Percentiles rank a stretch among this genome's conserved stretches.
Evolutionary conservation across 805 yeast genomes (phyloP).

Genomic region (Candida ipomoeae): DNA sequence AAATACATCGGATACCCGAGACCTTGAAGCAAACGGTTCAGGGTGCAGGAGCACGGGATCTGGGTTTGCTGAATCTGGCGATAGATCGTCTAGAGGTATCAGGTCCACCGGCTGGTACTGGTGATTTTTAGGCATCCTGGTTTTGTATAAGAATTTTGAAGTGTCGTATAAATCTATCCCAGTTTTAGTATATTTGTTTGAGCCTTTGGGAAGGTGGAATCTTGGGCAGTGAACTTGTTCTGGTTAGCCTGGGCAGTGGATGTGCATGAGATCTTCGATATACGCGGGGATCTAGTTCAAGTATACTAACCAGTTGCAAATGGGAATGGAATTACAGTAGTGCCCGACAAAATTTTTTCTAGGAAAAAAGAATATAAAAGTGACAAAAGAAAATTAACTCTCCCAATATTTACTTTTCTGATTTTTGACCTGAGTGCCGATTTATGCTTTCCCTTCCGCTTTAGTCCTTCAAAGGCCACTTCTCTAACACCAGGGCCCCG

Average conservation of each 20-base stretch:
- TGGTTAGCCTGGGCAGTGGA: no score
- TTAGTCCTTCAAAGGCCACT: slow-evolving; percentile 2
- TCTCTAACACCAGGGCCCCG: neutral
- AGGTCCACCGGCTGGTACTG: slow-evolving; percentile 2
- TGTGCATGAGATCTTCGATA: no score
- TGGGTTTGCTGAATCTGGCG: neutral
- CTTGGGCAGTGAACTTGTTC: no score
- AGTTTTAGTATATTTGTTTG: no score
- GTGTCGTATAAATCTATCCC: no score
- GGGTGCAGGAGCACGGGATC: neutral
- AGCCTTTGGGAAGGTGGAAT: no score
- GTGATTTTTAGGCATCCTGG: neutral
- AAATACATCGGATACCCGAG: slow-evolving; percentile 25
- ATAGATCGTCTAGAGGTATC: slow-evolving; percentile 9
- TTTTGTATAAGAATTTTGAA: no score
- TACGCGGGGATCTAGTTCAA: neutral
- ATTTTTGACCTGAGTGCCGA: neutral
- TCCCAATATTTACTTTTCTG: neutral
- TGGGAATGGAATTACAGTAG: no score
- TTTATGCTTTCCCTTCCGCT: neutral
- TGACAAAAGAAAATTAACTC: no score
- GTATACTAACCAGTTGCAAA: neutral
- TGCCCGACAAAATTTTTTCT: no score
- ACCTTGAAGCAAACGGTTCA: slow-evolving; percentile 4
- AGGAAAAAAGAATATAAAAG: no score